Conservation (phyloP, 1,284 basidiomycete genomes). For the Leccinum pachyderme region DNA sequence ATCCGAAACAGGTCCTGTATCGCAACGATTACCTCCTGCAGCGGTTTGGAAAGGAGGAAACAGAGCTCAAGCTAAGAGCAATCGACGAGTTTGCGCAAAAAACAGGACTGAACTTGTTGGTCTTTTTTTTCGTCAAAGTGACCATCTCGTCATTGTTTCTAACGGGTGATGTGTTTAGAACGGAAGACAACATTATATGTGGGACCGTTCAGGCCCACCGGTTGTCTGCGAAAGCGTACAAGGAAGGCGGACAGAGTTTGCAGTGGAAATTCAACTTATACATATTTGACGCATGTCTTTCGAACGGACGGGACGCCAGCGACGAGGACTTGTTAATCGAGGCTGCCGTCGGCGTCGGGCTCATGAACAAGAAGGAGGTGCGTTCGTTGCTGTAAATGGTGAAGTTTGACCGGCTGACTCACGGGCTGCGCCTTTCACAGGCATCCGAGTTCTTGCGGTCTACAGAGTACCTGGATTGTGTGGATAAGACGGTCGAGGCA, state of each 20-base stretch:
- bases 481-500: constrained; percentile 60
- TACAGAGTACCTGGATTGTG: constrained; percentile 62
- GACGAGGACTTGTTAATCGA: constrained; percentile 60
- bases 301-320: constrained; percentile 57
- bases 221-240: constrained; percentile 67
- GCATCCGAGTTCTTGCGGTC: constrained; percentile 60
- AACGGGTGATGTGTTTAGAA: constrained; percentile 33
- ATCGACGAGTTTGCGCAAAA: constrained; percentile 50
- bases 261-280: constrained; percentile 58
- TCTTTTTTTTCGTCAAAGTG: constrained; percentile 13
- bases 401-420: neutral
- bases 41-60: constrained; percentile 59
- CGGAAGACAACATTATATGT: constrained; percentile 58
- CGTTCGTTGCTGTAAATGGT: constrained; percentile 10
- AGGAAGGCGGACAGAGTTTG: constrained; percentile 56
- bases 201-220: constrained; percentile 72
- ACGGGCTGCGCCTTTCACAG: constrained; percentile 27
- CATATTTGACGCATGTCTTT: constrained; percentile 68
- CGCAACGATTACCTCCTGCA: constrained; percentile 36
- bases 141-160: neutral
- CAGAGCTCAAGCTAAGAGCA: constrained; percentile 45
- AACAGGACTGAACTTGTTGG: constrained; percentile 68
- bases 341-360: constrained; percentile 51
- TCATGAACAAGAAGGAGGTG: constrained; percentile 65
- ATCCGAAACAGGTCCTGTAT: constrained; percentile 37